These are phyloP conservation scores for Populus hybrid DNA, from an alignment of 441 rosid genomes.

Conservation along the genomic window DNA sequence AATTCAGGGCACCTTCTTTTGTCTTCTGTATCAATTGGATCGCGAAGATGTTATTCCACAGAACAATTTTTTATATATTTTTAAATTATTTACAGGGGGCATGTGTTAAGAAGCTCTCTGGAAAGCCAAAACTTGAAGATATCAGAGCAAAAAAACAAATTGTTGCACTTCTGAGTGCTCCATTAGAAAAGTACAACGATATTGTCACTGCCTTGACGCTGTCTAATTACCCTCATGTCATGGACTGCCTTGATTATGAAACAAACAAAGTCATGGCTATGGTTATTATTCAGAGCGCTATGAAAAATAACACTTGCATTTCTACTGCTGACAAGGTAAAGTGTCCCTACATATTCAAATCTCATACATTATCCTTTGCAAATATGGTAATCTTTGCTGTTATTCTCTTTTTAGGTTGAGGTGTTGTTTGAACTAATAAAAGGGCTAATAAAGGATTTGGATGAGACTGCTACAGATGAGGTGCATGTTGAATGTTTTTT, in stretches of 20 bases:
- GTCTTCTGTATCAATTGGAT: background rate
- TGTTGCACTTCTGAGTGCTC: constrained; percentile 95
- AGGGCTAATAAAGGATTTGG: constrained; percentile 87
- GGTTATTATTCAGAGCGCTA: constrained; percentile 85
- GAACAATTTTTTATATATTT: background rate
- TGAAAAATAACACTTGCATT: constrained; percentile 81
- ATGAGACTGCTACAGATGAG: constrained; percentile 65
- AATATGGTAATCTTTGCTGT: constrained; percentile 9
- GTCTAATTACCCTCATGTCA: constrained; percentile 73
- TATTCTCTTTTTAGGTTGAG: constrained; percentile 57
- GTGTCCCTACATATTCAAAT: constrained; percentile 14
- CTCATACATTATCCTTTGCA: constrained; percentile 6
- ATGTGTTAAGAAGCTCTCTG: constrained; percentile 81
- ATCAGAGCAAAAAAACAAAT: constrained; percentile 84
- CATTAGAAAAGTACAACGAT: constrained; percentile 88
- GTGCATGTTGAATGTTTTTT: constrained; percentile 14
- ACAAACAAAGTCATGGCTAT: constrained; percentile 94
- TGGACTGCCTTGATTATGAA: constrained; percentile 82
- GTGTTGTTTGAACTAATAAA: constrained; percentile 83
- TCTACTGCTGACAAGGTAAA: constrained; percentile 77
- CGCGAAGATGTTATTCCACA: background rate
- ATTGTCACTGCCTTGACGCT: constrained; percentile 81
- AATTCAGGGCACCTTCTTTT: constrained; percentile 1
- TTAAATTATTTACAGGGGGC: constrained; percentile 57
- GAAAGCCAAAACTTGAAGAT: constrained; percentile 76